Conservation (phyloP, 805 yeast species). For the Starmerella vaccinii region DNA sequence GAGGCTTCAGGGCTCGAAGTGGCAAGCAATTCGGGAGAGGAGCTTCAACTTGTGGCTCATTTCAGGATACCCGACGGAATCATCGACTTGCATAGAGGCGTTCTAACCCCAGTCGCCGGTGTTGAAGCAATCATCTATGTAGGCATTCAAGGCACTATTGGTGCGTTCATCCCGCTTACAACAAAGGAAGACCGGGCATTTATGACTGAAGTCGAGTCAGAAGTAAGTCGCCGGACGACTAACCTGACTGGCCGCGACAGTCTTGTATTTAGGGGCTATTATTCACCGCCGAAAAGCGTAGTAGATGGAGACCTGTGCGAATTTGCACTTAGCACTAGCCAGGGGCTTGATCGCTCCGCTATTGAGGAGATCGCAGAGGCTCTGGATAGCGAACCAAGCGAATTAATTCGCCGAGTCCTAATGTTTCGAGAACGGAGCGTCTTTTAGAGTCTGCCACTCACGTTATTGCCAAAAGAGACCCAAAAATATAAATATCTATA, state of each 20-base stretch:
- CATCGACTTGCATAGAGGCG: conserved; percentile 46
- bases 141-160: conserved; percentile 76
- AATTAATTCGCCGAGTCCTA: conserved; percentile 15
- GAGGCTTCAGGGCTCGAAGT: background rate
- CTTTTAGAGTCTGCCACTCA: too few relatives aligned
- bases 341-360: conserved; percentile 21
- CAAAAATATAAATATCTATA: background rate
- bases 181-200: conserved; percentile 53
- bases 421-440: conserved; percentile 4
- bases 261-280: conserved; percentile 59
- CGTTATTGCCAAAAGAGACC: too few relatives aligned
- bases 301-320: conserved; percentile 88
- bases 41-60: conserved; percentile 45
- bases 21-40: conserved; percentile 39
- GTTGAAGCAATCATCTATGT: conserved; percentile 55
- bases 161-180: conserved; percentile 57
- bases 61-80: conserved; percentile 63
- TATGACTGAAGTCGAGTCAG: conserved; percentile 45
- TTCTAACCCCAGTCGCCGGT: conserved; percentile 48
- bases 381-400: conserved; percentile 29
- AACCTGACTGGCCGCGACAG: conserved; percentile 10
- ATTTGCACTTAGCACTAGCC: conserved; percentile 30
- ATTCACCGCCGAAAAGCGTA: conserved; percentile 64
- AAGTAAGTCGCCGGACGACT: conserved; percentile 23
- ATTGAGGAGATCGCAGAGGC: conserved; percentile 28